Base-by-base conservation (phyloP, 768 basidiomycete species). In the Tricholoma furcatifolium region DNA sequence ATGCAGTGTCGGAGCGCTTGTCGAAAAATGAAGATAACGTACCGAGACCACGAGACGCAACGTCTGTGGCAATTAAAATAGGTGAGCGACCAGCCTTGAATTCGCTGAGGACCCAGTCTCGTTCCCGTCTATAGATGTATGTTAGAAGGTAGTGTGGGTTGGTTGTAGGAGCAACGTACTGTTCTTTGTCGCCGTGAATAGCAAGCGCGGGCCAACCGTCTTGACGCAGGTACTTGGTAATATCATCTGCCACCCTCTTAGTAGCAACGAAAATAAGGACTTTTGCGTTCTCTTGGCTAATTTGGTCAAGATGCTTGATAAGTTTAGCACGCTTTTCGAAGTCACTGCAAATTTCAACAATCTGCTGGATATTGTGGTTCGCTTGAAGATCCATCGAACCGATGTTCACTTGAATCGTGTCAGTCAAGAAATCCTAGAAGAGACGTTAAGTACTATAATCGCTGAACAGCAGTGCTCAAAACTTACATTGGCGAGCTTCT, bases 201-300 rank as follows among this genome's bases (percentile, higher is more conserved):
- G 97, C 96, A 34, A 99, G 77, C 12, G 97, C 97, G n/a, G 97
- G 97, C 97, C 97, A 99, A 12, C 97, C 97, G 65, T 99, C 97
- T 78, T 91, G 89, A 53, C 97, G 88, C 53, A 99, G 79, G 65
- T 93, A 95, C 72, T 98, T 98, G 17, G 97, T 99, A 63, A 99
- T 89, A 58, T 99, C 97, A 69, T 99, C 97, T 46, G 97, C 97
- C 53, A 96, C 92, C 43, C 96, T 83, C 74, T 98, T 99, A 21
- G 97, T 99, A 17, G 87, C 94, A 56, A 98, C 94, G 69, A 99
- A 99, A 66, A 99, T 99, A 58, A 99, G 81, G 43, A 99, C 97
- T 73, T 99, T 99, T 42, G 95, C 97, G 66, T 97, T 95, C 74
- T 98, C 94, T 43, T 87, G 77, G 56, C 92, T 93, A 72, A 98